Conservation (phyloP, 148 eudicot genomes). For the Cornus kousa region DNA sequence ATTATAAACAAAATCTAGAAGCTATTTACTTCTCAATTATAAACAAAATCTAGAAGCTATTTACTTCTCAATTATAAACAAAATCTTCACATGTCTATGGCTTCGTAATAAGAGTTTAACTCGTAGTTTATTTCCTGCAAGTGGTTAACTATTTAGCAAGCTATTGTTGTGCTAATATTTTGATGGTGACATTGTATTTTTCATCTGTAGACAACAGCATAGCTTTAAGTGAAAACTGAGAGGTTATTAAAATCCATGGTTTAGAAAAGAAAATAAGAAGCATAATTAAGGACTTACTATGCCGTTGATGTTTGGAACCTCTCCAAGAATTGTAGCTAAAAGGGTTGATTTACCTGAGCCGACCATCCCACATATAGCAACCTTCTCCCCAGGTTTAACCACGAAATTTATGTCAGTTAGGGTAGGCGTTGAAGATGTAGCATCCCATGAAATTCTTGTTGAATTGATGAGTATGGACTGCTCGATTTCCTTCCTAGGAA, state of each 20-base stretch:
- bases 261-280: not conserved
- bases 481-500: not conserved
- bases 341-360: slow-evolving; percentile 71
- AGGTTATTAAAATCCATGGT: not conserved
- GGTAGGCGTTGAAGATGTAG: slow-evolving; percentile 21
- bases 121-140: too few relatives aligned
- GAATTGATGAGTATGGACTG: slow-evolving; percentile 23
- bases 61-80: too few relatives aligned
- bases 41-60: not conserved
- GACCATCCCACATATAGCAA: slow-evolving; percentile 68
- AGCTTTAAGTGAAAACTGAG: not conserved
- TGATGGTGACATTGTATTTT: not conserved
- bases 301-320: slow-evolving; percentile 29
- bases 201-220: not conserved
- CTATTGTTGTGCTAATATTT: too few relatives aligned
- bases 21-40: too few relatives aligned
- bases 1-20: too few relatives aligned
- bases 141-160: not conserved
- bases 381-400: slow-evolving; percentile 38
- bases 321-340: slow-evolving; percentile 57
- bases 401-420: slow-evolving; percentile 32
- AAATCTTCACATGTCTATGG: not conserved
- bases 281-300: slow-evolving; percentile 29
- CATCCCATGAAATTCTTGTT: slow-evolving; percentile 40
- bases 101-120: not conserved